These are phyloP conservation scores for Penicillium sp. DNA, from an alignment of 2,329 filamentous ascomycete species.

Conservation along the genomic window DNA sequence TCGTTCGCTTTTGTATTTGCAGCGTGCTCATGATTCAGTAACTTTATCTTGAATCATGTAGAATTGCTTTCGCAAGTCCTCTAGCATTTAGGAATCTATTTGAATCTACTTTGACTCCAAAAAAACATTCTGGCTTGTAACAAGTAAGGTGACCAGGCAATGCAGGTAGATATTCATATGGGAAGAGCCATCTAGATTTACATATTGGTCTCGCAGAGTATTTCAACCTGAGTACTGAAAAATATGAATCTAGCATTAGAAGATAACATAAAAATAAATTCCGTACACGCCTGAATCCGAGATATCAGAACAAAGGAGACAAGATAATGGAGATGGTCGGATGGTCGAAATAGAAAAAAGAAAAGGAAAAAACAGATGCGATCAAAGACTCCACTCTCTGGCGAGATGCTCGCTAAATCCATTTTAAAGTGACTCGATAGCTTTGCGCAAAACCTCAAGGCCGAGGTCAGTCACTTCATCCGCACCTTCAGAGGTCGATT, in stretches of 20 bases:
- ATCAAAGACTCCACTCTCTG: neutral
- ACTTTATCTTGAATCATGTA: too few species aligned
- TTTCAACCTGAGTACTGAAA: too few species aligned
- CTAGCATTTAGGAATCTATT: too few species aligned
- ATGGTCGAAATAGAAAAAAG: neutral
- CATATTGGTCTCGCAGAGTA: too few species aligned
- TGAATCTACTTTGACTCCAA: too few species aligned
- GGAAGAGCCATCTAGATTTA: too few species aligned
- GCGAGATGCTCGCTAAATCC: neutral
- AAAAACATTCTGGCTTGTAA: too few species aligned
- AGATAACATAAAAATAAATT: neutral
- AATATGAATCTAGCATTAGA: neutral
- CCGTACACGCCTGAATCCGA: constrained; percentile 1
- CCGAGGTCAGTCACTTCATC: constrained; percentile 49
- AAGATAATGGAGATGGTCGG: neutral
- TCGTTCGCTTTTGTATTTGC: too few species aligned
- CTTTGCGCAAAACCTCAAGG: constrained; percentile 58
- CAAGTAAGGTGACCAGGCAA: too few species aligned
- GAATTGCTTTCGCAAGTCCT: too few species aligned
- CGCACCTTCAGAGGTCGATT: constrained; percentile 38
- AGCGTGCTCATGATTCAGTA: too few species aligned
- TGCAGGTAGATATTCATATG: too few species aligned
- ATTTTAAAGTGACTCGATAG: constrained; percentile 56
- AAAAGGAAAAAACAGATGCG: neutral
- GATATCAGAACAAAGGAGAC: constrained; percentile 4